Conservation (phyloP, 306 rosid species). For the Fagus crenata region DNA sequence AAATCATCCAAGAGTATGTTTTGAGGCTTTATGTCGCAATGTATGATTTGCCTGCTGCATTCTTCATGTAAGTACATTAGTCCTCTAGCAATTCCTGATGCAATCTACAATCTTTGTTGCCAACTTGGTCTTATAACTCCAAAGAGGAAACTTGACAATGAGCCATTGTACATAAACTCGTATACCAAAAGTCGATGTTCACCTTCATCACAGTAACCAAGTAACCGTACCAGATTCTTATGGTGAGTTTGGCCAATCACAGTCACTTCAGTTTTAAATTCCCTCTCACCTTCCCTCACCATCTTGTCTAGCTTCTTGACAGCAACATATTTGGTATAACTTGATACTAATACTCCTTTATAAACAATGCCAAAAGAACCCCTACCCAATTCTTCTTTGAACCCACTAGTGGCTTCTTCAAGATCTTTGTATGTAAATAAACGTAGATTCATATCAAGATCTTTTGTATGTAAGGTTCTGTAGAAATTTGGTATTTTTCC, state of each 20-base stretch:
- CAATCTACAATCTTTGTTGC: slow-evolving; percentile 1
- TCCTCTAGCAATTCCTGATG: slow-evolving; percentile 1
- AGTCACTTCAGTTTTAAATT: slow-evolving; percentile 3
- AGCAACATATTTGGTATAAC: background rate
- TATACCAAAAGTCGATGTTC: slow-evolving; percentile 10
- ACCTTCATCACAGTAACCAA: slow-evolving; percentile 7
- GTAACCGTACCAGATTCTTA: background rate
- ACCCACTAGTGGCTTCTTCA: slow-evolving; percentile 7
- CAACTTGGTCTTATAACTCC: background rate
- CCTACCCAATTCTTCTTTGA: slow-evolving; percentile 10
- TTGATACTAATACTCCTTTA: background rate
- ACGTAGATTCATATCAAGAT: background rate
- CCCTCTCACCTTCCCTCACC: slow-evolving; percentile 9
- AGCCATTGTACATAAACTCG: slow-evolving; percentile 5
- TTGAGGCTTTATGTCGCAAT: slow-evolving; percentile 4
- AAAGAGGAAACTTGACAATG: slow-evolving; percentile 8
- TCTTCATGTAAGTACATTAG: slow-evolving; percentile 7
- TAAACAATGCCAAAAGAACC: slow-evolving; percentile 13
- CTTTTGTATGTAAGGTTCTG: background rate
- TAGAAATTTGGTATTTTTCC: background rate
- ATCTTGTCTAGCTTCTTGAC: background rate
- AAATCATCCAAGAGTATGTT: slow-evolving; percentile 9
- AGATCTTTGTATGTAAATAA: slow-evolving; percentile 5
- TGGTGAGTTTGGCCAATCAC: slow-evolving; percentile 10
- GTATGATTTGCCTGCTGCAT: slow-evolving; percentile 3